These are phyloP conservation scores for Saccharomyces hybrid DNA, from an alignment of 1,139 yeast species.

Conservation along the genomic window DNA sequence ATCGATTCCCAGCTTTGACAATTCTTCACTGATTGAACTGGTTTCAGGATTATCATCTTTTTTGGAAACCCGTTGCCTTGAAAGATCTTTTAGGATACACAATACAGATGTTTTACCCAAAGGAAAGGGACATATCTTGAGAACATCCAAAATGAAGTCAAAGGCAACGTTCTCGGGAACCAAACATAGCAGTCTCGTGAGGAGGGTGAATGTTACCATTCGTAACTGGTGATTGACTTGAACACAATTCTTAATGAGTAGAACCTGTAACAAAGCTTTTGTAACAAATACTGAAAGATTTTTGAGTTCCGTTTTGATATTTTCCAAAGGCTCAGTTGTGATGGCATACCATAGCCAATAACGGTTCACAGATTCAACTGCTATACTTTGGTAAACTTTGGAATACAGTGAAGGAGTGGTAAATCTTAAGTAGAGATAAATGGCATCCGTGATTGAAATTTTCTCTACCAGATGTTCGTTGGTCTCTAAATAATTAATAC, in stretches of 20 bases:
- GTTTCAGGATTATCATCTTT: neutral
- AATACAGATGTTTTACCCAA: constrained; percentile 53
- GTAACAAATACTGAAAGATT: constrained; percentile 32
- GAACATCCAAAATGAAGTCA: constrained; percentile 54
- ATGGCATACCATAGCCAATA: constrained; percentile 41
- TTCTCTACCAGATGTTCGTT: constrained; percentile 13
- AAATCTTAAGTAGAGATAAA: constrained; percentile 32
- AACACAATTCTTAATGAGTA: constrained; percentile 36
- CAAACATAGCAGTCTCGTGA: constrained; percentile 50
- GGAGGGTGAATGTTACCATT: constrained; percentile 39
- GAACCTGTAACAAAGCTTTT: constrained; percentile 39
- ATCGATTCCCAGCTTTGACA: constrained; percentile 13
- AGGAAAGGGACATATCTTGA: constrained; percentile 59
- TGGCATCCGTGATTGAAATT: constrained; percentile 25
- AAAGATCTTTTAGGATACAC: constrained; percentile 60
- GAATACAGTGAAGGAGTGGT: constrained; percentile 33
- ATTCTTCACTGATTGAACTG: constrained; percentile 7
- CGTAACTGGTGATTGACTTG: constrained; percentile 25
- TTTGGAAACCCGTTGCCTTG: constrained; percentile 25
- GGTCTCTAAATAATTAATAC: constrained; percentile 27
- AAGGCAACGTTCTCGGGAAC: constrained; percentile 52
- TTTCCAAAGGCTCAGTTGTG: constrained; percentile 27
- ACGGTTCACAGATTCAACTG: constrained; percentile 36
- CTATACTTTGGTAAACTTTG: constrained; percentile 20
- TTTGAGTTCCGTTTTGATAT: constrained; percentile 23